Evolutionary conservation across 148 eudicot species (phyloP).

Genomic region (Dysphania ambrosioides): DNA sequence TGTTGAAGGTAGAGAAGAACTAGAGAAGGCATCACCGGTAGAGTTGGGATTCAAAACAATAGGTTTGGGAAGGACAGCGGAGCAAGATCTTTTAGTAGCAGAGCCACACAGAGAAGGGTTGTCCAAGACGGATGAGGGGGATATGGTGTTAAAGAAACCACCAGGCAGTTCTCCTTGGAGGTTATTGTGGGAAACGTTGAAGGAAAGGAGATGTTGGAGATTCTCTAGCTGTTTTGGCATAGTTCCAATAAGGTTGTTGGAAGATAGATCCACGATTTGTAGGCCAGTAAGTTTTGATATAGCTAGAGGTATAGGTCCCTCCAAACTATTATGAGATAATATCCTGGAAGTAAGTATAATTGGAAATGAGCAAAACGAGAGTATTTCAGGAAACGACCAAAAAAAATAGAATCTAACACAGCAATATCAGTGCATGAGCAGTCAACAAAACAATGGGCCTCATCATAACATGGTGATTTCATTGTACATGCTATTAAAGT

Average conservation of each 20-base stretch:
- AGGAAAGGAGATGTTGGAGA: constrained; percentile 55
- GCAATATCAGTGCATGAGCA: neutral
- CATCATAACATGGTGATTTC: neutral
- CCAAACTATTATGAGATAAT: constrained; percentile 52
- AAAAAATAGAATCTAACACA: too few species aligned
- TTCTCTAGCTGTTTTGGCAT: constrained; percentile 76
- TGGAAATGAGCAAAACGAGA: constrained; percentile 5
- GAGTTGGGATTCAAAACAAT: constrained; percentile 85
- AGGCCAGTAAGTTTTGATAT: constrained; percentile 57
- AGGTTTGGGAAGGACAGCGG: constrained; percentile 83
- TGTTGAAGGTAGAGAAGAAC: constrained; percentile 44
- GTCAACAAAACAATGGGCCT: neutral
- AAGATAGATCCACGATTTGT: constrained; percentile 64
- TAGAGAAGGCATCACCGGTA: constrained; percentile 47
- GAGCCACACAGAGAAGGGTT: constrained; percentile 89
- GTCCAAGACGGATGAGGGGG: constrained; percentile 53
- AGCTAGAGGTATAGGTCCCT: constrained; percentile 59
- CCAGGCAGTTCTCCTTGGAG: constrained; percentile 90
- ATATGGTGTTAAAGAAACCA: constrained; percentile 76
- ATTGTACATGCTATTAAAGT: neutral
- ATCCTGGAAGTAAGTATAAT: constrained; percentile 47
- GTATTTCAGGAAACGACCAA: neutral
- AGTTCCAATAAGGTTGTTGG: constrained; percentile 57
- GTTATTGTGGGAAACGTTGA: constrained; percentile 79
- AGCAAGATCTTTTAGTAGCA: constrained; percentile 51